Evolutionary conservation across 257 asterid genomes (phyloP).

Genomic region (Forsythia suspensa): DNA sequence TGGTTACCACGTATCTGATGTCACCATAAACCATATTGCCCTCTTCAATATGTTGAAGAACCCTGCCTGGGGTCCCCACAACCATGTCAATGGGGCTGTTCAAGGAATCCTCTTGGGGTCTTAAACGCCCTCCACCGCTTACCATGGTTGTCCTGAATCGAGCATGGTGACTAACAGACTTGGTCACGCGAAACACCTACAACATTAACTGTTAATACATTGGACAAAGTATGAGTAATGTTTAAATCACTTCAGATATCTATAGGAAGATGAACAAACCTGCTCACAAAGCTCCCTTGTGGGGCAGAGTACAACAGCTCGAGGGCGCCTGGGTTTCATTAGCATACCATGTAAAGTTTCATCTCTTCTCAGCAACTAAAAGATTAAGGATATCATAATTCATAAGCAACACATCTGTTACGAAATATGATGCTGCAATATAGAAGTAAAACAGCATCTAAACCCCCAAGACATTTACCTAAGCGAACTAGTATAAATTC

Average conservation of each 20-base stretch:
- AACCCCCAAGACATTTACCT: neutral
- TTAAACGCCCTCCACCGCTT: constrained; percentile 95
- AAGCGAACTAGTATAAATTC: neutral
- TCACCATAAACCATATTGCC: constrained; percentile 97
- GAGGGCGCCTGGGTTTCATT: constrained; percentile 96
- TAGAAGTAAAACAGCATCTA: neutral
- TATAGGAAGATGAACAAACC: constrained; percentile 36
- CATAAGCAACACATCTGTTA: neutral
- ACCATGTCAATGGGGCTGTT: constrained; percentile 90
- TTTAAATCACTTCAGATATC: constrained; percentile 12
- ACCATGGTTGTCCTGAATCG: constrained; percentile 96
- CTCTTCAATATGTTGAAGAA: constrained; percentile 93
- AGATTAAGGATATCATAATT: constrained; percentile 18
- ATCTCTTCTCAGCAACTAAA: constrained; percentile 79
- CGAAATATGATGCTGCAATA: constrained; percentile 5
- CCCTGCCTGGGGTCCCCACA: constrained; percentile 98
- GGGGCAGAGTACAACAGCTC: constrained; percentile 92
- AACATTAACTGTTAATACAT: constrained; percentile 18
- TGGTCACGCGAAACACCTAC: constrained; percentile 89
- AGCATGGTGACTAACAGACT: constrained; percentile 85
- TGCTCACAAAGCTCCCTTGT: constrained; percentile 99
- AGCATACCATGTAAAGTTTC: constrained; percentile 79
- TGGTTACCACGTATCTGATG: constrained; percentile 78
- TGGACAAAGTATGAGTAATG: neutral
- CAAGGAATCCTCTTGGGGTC: constrained; percentile 93